Conservation (phyloP, 1,284 basidiomycete species). For the Pholiota adiposa region DNA sequence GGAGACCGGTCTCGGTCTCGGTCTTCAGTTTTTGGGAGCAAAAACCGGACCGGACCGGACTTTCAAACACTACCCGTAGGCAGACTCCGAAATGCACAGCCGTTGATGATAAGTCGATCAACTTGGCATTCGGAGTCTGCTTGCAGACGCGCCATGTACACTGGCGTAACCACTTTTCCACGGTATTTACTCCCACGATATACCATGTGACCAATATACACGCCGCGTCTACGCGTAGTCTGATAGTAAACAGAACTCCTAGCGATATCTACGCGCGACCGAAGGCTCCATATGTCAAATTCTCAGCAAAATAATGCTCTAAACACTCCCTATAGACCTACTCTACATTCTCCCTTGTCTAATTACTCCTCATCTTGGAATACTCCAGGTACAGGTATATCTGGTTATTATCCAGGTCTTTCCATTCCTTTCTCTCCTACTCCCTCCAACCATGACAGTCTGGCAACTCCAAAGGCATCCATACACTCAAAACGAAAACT, state of each 20-base stretch:
- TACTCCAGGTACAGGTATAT: neutral
- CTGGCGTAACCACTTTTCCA: constrained; percentile 7
- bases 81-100: too few relatives aligned
- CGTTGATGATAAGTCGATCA: neutral
- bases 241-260: neutral
- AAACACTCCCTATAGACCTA: constrained; percentile 1
- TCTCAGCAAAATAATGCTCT: neutral
- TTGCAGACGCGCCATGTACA: constrained; percentile 7
- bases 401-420: neutral
- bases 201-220: constrained; percentile 8
- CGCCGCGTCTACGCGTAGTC: neutral
- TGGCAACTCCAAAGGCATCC: too few relatives aligned
- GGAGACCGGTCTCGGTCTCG: too few relatives aligned
- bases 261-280: neutral
- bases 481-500: too few relatives aligned
- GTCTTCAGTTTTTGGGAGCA: too few relatives aligned
- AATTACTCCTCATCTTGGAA: neutral
- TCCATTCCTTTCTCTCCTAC: neutral
- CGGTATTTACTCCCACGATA: constrained; percentile 5
- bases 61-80: too few relatives aligned
- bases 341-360: neutral
- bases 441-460: too few relatives aligned
- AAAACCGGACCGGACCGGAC: too few relatives aligned
- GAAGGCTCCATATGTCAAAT: neutral
- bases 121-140: constrained; percentile 2